Conservation (phyloP, 108 stramenopile genomes). For the Schizochytrium sp. region DNA sequence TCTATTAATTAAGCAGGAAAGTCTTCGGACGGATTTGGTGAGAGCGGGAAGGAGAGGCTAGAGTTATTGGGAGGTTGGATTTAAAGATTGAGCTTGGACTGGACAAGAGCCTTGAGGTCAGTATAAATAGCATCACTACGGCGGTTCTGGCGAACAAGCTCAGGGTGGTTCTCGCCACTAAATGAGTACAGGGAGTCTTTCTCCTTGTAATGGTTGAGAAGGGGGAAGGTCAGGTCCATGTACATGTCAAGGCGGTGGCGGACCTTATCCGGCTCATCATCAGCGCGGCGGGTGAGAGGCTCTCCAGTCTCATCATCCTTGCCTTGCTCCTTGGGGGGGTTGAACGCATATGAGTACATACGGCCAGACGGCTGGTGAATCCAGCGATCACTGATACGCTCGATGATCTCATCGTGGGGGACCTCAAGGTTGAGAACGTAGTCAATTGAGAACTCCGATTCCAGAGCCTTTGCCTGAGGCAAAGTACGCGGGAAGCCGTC, state of each 20-base stretch:
- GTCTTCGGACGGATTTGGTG: not conserved
- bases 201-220: slow-evolving; percentile 1
- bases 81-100: not conserved
- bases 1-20: too few species aligned
- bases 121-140: slow-evolving; percentile 43
- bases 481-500: slow-evolving; percentile 96
- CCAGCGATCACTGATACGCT: slow-evolving; percentile 81
- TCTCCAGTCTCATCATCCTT: slow-evolving; percentile 94
- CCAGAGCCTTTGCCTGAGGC: slow-evolving; percentile 91
- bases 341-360: slow-evolving; percentile 93
- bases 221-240: slow-evolving; percentile 71
- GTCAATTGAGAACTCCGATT: slow-evolving; percentile 85
- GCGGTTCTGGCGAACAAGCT: slow-evolving; percentile 36
- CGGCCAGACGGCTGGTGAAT: slow-evolving; percentile 92
- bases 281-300: slow-evolving; percentile 90
- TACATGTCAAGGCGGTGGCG: slow-evolving; percentile 87
- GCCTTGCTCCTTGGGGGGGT: slow-evolving; percentile 89
- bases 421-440: slow-evolving; percentile 92
- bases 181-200: slow-evolving; percentile 15
- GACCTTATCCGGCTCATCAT: slow-evolving; percentile 92
- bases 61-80: not conserved
- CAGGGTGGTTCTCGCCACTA: slow-evolving; percentile 59
- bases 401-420: slow-evolving; percentile 92
- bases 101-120: slow-evolving; percentile 32
- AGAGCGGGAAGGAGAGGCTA: not conserved